Percentiles rank a stretch among this genome's conserved stretches.
Conservation (phyloP, 441 rosid genomes). For the Macaranga tanarius region DNA sequence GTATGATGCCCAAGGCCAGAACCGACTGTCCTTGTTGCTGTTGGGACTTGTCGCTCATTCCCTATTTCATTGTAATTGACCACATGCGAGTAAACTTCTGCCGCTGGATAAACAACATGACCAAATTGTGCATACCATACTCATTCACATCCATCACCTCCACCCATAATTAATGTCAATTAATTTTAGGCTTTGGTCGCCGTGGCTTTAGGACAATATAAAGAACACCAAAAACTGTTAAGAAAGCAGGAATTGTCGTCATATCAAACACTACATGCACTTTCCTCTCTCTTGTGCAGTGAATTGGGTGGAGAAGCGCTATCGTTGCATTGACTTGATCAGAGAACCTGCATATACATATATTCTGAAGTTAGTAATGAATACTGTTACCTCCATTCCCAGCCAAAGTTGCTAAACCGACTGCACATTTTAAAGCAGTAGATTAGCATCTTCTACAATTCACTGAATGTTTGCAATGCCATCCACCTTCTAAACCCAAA, state of each 20-base stretch:
- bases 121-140: no score
- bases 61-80: background rate
- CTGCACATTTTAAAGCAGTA: no score
- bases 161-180: conserved; percentile 38
- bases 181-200: conserved; percentile 89
- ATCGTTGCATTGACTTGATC: conserved; percentile 80
- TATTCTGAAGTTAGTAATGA: background rate
- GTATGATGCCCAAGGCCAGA: background rate
- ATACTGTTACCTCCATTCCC: background rate
- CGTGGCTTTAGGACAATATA: conserved; percentile 72
- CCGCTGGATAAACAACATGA: no score
- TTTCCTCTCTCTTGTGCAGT: conserved; percentile 79
- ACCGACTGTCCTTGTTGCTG: background rate
- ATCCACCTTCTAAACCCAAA: no score
- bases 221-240: conserved; percentile 57
- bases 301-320: conserved; percentile 78
- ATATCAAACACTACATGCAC: conserved; percentile 65
- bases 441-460: no score
- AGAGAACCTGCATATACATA: conserved; percentile 53
- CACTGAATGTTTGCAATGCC: no score
- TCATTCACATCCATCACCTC: conserved; percentile 12
- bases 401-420: background rate
- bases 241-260: conserved; percentile 82
- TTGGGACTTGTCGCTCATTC: background rate
- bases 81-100: background rate